Evolutionary conservation across 345 rosid species (phyloP), one percentile per base, ranked within the genome.

Genomic region (Citrus trifoliata): DNA sequence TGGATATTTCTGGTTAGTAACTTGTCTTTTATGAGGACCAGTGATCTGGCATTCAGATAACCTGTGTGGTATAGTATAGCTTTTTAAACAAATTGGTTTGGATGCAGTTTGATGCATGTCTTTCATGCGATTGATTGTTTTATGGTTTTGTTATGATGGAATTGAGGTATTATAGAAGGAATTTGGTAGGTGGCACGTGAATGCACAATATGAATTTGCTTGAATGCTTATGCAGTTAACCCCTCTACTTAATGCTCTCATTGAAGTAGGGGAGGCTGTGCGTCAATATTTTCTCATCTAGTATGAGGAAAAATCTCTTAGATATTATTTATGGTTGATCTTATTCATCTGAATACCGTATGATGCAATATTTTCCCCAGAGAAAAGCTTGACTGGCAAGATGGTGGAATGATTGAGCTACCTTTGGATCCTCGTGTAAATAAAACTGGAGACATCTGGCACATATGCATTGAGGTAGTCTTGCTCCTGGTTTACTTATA

Each of bases 401-500:
- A 78, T 77, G 90, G 75, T 76, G 86, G 79, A 77, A 83, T 90
- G 89, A 81, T 92, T 63, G 92, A 93, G 83, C 82, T 93, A 74
- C 80, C 88, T 78, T 77, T 95, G 90, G 95, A 95, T 89, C 90
- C 94, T 68, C 81, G 12, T 18, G 71, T 63, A 59, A 95, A 95
- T 76, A 95, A 88, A 88, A 95, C 98, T 25, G 98, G 97, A 73
- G 95, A 95, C 81, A 81, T 88, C 78, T 95, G 98, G 99, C 99
- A 95, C 82, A 89, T 93, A 60, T 89, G 84, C 64, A 70, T 95
- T 51, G 88, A 93, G 98, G 99, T 92, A 78, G 71, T 78, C 71
- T 78, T 79, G 42, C 76, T 76, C 55, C 74, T 38, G 64, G n/a
- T 62, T 51, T 77, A 18, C 77, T 27, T 61, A 33, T 37, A n/a